phyloP scores from a whole-genome alignment of 371 early-diverging fungal genomes.

The Parasitella parasitica region DNA sequence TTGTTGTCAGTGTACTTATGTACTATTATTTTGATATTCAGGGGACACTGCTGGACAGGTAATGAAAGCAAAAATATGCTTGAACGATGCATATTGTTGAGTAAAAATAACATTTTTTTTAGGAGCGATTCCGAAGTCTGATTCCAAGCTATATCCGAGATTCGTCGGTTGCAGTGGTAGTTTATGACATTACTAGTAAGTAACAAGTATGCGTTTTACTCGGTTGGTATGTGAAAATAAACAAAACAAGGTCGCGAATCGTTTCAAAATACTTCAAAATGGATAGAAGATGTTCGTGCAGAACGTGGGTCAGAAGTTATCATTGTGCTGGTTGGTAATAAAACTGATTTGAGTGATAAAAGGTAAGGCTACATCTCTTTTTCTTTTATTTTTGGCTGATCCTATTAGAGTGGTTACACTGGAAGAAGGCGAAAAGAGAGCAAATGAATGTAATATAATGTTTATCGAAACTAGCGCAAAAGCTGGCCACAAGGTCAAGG shows the following conservation, averaged over 20 bases:
- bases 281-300: conserved; percentile 97
- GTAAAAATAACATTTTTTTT: neutral
- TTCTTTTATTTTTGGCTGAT: neutral
- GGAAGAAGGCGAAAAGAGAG: conserved; percentile 94
- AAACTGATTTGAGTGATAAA: conserved; percentile 93
- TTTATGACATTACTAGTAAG: conserved; percentile 93
- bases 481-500: conserved; percentile 92
- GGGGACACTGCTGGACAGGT: conserved; percentile 99
- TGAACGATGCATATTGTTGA: neutral
- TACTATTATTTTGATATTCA: conserved; percentile 30
- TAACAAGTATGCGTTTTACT: neutral
- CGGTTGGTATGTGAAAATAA: neutral
- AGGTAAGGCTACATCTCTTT: conserved; percentile 47
- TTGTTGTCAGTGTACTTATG: neutral
- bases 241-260: conserved; percentile 72
- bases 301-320: conserved; percentile 96
- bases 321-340: conserved; percentile 98
- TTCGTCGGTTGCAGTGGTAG: conserved; percentile 97
- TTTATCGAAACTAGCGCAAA: conserved; percentile 97
- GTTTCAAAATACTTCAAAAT: conserved; percentile 92
- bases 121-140: conserved; percentile 94
- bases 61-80: conserved; percentile 11
- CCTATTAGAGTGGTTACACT: conserved; percentile 76
- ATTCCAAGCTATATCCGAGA: conserved; percentile 99
- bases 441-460: conserved; percentile 88